Evolutionary conservation across 441 rosid genomes (phyloP).

Genomic region (Pelargonium australe): DNA sequence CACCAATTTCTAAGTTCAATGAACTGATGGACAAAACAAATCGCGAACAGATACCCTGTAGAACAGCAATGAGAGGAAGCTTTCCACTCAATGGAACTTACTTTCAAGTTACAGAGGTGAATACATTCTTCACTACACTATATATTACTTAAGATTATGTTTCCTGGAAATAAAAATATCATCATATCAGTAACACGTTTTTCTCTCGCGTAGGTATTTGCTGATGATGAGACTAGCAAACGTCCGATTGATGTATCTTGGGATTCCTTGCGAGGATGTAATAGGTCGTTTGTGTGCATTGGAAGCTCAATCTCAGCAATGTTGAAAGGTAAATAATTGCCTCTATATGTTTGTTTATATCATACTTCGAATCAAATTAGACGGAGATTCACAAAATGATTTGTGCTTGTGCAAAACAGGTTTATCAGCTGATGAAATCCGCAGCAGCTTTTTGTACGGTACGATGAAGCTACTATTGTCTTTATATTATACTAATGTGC

Average conservation of each 20-base stretch:
- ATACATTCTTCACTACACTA: background rate
- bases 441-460: no score
- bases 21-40: constrained; percentile 7
- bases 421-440: no score
- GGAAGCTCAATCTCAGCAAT: constrained; percentile 84
- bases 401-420: no score
- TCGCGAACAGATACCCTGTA: constrained; percentile 69
- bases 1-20: background rate
- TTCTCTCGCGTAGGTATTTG: constrained; percentile 56
- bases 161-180: background rate
- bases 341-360: no score
- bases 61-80: constrained; percentile 95
- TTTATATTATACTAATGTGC: no score
- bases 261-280: constrained; percentile 60
- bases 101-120: constrained; percentile 91
- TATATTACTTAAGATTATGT: no score
- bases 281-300: constrained; percentile 67
- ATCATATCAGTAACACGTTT: background rate
- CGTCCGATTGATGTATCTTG: constrained; percentile 72
- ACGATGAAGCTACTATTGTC: no score
- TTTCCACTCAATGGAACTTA: constrained; percentile 95
- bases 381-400: no score
- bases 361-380: no score
- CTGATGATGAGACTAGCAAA: constrained; percentile 78
- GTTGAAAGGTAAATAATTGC: constrained; percentile 54